Evolutionary conservation across 805 yeast genomes (phyloP), one percentile per base, ranked within the genome.

Genomic region (Pichia phayaonensis): DNA sequence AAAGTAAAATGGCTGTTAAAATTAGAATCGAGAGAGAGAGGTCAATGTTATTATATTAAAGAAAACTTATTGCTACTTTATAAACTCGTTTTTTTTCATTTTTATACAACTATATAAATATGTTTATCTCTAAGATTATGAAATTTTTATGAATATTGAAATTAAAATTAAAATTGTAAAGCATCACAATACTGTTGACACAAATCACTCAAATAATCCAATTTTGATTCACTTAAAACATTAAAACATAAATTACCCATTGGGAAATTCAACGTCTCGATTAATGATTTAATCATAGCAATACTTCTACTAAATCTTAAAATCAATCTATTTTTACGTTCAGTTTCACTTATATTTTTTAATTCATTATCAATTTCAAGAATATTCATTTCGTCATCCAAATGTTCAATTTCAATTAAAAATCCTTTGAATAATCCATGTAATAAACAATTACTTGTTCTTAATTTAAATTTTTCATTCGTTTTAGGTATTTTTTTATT

Each of bases 351-450:
- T 13, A 51, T 36, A 18, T 46, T 43, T 23, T 39, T 47, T 10
- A 42, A n/a, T 29, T 53, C 55, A 10, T 54, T 54, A 2, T 44
- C 47, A 8, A 48, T 44, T 10, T 52, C 52, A 2, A 51, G 38
- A 24, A 47, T 53, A 18, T 46, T 56, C 26, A 55, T 57, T 10
- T 52, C 47, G 18, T 56, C 57, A 45, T 66, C 69, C 7, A 67
- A 42, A 50, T 68, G 72, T 51, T 77, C 83, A 2, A 83, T 71
- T 57, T 83, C 85, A 26, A 86, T 75, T 38, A 86, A 62, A 38
- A 86, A 73, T 0, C 90, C 90, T 53, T 83, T 77, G 70, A 84
- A 86, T 20, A 72, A 73, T 1, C 95, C 95, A 61, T 85, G 90
- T 15, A 86, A 71, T 46, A 82, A 80, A 40, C 86, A 79, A 60